Conservation (phyloP, 2,329 filamentous ascomycete genomes). For the Neofusicoccum laricinum region DNA sequence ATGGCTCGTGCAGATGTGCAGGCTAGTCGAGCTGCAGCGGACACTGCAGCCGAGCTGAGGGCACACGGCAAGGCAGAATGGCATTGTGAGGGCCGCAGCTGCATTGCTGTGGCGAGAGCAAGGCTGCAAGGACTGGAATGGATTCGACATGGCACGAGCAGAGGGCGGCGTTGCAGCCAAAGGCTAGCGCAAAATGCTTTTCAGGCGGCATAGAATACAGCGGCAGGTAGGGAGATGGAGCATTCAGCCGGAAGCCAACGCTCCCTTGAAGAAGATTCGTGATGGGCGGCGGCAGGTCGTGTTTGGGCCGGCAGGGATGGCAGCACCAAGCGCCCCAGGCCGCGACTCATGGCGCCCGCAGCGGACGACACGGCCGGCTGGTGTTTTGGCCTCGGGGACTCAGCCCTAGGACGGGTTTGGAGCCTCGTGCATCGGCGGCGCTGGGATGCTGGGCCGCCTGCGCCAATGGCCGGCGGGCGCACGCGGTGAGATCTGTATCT, state of each 20-base stretch:
- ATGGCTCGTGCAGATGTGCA: slow-evolving; percentile 75
- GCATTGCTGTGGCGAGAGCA: slow-evolving; percentile 2
- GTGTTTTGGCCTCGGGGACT: not conserved
- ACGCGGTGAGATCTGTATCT: not conserved
- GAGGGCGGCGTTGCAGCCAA: not conserved
- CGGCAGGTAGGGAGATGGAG: not conserved
- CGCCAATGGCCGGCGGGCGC: not conserved
- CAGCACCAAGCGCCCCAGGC: not conserved
- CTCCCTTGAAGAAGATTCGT: too few relatives aligned
- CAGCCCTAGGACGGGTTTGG: slow-evolving; percentile 7
- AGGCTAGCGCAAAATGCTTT: not conserved
- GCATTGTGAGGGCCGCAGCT: not conserved
- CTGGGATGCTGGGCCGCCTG: not conserved
- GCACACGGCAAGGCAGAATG: slow-evolving; percentile 4
- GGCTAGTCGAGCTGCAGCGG: slow-evolving; percentile 56
- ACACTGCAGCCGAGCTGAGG: slow-evolving; percentile 5
- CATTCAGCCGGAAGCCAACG: too few relatives aligned
- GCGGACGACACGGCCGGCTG: not conserved
- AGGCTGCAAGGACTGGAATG: slow-evolving; percentile 16
- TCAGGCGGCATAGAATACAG: not conserved
- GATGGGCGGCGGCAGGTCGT: not conserved
- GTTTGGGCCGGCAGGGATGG: not conserved
- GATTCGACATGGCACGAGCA: not conserved
- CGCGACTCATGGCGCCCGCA: not conserved
- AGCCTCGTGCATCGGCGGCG: not conserved